phyloP scores from a whole-genome alignment of 129 eudicot species.

The Deinandra increscens region DNA sequence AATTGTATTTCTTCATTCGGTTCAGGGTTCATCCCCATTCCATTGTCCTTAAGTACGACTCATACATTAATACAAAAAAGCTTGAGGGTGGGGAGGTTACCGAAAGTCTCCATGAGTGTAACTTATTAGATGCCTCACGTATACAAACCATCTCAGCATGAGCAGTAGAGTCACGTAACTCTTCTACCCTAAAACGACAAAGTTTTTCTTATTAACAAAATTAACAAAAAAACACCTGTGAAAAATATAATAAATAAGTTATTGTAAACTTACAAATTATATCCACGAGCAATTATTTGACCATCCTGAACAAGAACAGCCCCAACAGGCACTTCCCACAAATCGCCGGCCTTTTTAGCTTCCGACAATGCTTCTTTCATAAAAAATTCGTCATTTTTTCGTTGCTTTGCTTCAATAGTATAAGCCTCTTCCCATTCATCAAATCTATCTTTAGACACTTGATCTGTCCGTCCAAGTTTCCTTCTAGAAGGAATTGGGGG shows the following conservation, averaged over 20 bases:
- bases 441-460: slow-evolving; percentile 59
- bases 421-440: slow-evolving; percentile 97
- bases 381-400: slow-evolving; percentile 69
- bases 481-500: slow-evolving; percentile 25
- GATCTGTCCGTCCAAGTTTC: slow-evolving; percentile 63
- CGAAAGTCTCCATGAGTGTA: slow-evolving; percentile 90
- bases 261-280: slow-evolving; percentile 66
- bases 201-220: slow-evolving; percentile 9
- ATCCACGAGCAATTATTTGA: slow-evolving; percentile 85
- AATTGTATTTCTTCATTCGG: background rate
- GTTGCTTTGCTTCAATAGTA: slow-evolving; percentile 62
- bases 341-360: slow-evolving; percentile 89
- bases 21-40: background rate
- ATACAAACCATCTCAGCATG: slow-evolving; percentile 97
- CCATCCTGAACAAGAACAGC: slow-evolving; percentile 92
- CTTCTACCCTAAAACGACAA: slow-evolving; percentile 72
- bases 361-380: slow-evolving; percentile 91
- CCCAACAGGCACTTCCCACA: slow-evolving; percentile 99
- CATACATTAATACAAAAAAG: background rate
- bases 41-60: background rate
- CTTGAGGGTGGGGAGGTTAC: slow-evolving; percentile 29
- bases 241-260: background rate
- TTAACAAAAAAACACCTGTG: background rate
- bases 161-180: slow-evolving; percentile 92
- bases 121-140: slow-evolving; percentile 80